Evolutionary conservation across 306 rosid species (phyloP).

Genomic region (Gastrolobium villosum): DNA sequence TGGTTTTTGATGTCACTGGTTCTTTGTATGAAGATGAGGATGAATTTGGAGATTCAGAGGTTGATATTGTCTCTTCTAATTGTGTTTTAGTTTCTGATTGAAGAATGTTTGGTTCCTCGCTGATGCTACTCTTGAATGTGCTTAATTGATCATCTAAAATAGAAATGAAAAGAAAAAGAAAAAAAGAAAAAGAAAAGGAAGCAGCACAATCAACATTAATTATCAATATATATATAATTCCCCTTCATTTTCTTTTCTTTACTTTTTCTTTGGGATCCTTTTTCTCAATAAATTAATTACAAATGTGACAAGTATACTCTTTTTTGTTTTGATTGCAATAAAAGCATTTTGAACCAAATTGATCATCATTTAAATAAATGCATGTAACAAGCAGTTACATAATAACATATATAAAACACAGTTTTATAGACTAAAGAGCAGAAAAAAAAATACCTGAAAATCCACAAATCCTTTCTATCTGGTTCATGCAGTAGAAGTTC

Average conservation of each 20-base stretch:
- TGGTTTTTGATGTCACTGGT: constrained; percentile 47
- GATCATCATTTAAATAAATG: constrained; percentile 23
- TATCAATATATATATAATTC: constrained; percentile 30
- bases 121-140: constrained; percentile 52
- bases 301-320: constrained; percentile 4
- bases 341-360: constrained; percentile 1
- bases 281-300: constrained; percentile 33
- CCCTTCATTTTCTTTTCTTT: constrained; percentile 29
- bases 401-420: neutral
- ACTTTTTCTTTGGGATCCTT: constrained; percentile 43
- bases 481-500: constrained; percentile 66
- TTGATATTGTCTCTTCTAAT: constrained; percentile 61
- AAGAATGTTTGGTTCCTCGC: constrained; percentile 55
- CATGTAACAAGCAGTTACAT: constrained; percentile 10
- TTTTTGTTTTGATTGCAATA: constrained; percentile 28
- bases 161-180: constrained; percentile 8
- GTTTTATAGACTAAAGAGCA: too few relatives aligned
- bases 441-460: constrained; percentile 49
- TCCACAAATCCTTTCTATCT: constrained; percentile 55
- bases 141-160: constrained; percentile 59
- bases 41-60: constrained; percentile 71
- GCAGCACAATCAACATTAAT: constrained; percentile 39
- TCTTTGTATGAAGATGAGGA: constrained; percentile 76
- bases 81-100: constrained; percentile 53
- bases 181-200: neutral